Conservation (phyloP, 106 monocot genomes). For the Dendrobium chrysotoxum region DNA sequence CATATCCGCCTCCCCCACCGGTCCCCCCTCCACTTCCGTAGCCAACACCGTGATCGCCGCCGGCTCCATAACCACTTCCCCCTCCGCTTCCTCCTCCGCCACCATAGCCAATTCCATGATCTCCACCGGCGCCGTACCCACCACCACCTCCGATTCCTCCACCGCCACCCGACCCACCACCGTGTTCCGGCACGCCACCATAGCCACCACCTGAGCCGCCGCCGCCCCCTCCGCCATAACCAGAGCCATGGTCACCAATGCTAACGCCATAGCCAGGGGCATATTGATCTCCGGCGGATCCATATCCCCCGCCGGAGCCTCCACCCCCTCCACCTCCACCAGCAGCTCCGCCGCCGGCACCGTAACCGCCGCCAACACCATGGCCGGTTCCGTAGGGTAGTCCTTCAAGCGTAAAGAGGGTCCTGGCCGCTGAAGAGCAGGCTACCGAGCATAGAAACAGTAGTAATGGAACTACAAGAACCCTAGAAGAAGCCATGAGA, state of each 20-base stretch:
- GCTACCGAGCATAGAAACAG: slow-evolving; percentile 15
- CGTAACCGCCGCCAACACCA: slow-evolving; percentile 12
- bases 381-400: slow-evolving; percentile 8
- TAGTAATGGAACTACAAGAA: background rate
- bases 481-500: slow-evolving; percentile 1
- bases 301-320: background rate
- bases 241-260: slow-evolving; percentile 6
- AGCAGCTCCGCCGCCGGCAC: slow-evolving; percentile 9
- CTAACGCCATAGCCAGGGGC: background rate
- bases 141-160: slow-evolving; percentile 18
- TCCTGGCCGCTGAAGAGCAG: slow-evolving; percentile 25
- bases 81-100: slow-evolving; percentile 9
- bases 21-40: slow-evolving; percentile 2
- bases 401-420: slow-evolving; percentile 11
- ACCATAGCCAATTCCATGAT: background rate
- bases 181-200: background rate
- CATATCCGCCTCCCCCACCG: slow-evolving; percentile 7
- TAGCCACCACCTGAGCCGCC: slow-evolving; percentile 10
- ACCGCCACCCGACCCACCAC: slow-evolving; percentile 16
- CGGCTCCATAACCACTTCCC: background rate
- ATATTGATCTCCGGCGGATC: background rate
- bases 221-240: background rate
- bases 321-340: background rate
- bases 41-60: background rate
- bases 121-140: slow-evolving; percentile 11